Evolutionary conservation across 257 asterid species (phyloP), one percentile per base, ranked within the genome.

Genomic region (Primulina huaijiensis): DNA sequence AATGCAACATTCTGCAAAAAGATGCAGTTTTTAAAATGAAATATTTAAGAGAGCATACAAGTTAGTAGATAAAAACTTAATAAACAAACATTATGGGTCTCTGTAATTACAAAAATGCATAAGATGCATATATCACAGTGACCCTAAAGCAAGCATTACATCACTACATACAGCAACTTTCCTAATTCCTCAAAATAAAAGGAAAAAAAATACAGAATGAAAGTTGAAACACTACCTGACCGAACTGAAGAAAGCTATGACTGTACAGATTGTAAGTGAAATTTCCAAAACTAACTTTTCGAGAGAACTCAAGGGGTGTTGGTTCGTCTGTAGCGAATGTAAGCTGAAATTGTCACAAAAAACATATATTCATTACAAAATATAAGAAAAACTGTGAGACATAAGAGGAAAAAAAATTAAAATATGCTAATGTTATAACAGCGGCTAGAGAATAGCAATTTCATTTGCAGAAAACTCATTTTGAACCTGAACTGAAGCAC

Each of bases 401-500:
- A 50, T 29, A 31, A 76, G 8, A 62, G 23, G 30, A 16, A 59
- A 64, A 16, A 23, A 60, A 60, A 60, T 20, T 1, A 59, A 56
- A 31, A 25, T 3, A 20, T 30, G 70, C 53, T 30, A 55, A 31
- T 25, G 37, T 67, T 29, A 33, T n/a, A 65, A 65, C 56, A 74
- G 34, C 14, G 9, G 35, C 61, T 68, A 3, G 19, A 14, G 73
- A 55, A 37, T 71, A 6, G 40, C 34, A 27, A 31, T 53, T 40
- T 65, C 61, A 61, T 25, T 63, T 33, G 57, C 53, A 73, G 65
- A 71, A 64, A 60, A 56, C n/a, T 4, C 40, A 75, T 77, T 64
- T n/a, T 53, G 63, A 73, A 94, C 97, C 99, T 94, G 99, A 68
- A 92, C 96, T 74, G 99, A 94, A 37, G 99, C 97, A 71, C 99